Conservation (phyloP, 164 flowering plant genomes). For the Dillenia suffruticosa region DNA sequence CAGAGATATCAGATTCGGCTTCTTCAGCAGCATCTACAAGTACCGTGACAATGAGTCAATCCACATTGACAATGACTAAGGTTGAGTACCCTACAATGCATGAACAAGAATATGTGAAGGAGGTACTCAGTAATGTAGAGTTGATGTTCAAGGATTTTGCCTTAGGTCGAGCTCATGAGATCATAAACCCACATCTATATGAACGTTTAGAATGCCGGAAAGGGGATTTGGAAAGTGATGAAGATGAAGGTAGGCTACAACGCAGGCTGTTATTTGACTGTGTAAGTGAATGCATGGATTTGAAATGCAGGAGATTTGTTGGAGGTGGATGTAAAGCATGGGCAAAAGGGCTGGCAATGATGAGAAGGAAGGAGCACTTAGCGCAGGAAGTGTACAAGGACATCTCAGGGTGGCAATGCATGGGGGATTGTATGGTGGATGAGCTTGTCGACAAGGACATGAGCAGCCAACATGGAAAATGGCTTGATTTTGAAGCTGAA, state of each 20-base stretch:
- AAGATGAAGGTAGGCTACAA: slow-evolving; percentile 17
- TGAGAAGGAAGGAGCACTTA: slow-evolving; percentile 51
- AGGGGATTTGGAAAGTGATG: slow-evolving; percentile 14
- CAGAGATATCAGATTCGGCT: slow-evolving; percentile 79
- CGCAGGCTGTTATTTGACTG: slow-evolving; percentile 66
- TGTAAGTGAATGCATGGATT: slow-evolving; percentile 64
- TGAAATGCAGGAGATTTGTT: slow-evolving; percentile 44
- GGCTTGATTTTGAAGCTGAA: slow-evolving; percentile 74
- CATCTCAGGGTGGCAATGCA: slow-evolving; percentile 52
- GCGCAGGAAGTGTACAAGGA: slow-evolving; percentile 75
- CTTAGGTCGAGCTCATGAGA: slow-evolving; percentile 38
- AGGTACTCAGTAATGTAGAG: slow-evolving; percentile 45
- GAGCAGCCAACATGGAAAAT: slow-evolving; percentile 68
- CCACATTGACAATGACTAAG: slow-evolving; percentile 1
- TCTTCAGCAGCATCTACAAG: slow-evolving; percentile 41
- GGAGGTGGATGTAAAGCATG: slow-evolving; percentile 54
- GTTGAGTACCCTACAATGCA: slow-evolving; percentile 22
- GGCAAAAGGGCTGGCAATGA: slow-evolving; percentile 51
- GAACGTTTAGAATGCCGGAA: slow-evolving; percentile 53
- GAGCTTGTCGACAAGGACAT: slow-evolving; percentile 91
- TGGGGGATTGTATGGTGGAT: slow-evolving; percentile 79
- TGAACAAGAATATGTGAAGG: slow-evolving; percentile 64
- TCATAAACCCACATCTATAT: slow-evolving; percentile 61
- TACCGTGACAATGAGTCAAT: slow-evolving; percentile 14
- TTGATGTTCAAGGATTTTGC: slow-evolving; percentile 55